A percentile compares a stretch with the other conserved stretches of the same genome.
Conservation (phyloP, 768 basidiomycete species). For the Boletus barrowsii region DNA sequence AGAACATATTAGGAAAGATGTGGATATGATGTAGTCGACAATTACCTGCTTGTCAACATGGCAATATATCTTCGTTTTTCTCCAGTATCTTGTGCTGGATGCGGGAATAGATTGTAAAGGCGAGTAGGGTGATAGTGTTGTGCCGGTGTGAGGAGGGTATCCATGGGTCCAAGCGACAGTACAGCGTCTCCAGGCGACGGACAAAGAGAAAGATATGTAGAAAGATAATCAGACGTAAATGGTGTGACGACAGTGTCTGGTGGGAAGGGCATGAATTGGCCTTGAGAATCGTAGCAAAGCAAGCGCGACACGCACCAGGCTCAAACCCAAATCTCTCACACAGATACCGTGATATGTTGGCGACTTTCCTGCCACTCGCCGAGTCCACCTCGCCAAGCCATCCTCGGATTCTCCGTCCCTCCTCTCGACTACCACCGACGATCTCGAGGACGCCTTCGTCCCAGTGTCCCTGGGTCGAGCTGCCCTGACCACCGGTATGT, state of each 20-base stretch:
- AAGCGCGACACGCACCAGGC: conserved; percentile 44
- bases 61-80: conserved; percentile 76
- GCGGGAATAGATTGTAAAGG: conserved; percentile 71
- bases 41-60: conserved; percentile 67
- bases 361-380: conserved; percentile 59
- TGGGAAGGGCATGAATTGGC: background rate
- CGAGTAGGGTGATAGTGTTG: conserved; percentile 73
- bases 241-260: conserved; percentile 69
- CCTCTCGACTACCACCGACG: conserved; percentile 72
- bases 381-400: conserved; percentile 84
- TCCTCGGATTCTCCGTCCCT: conserved; percentile 65
- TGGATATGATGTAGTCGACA: background rate
- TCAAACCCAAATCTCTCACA: conserved; percentile 82
- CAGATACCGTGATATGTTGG: conserved; percentile 69
- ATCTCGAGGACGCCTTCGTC: conserved; percentile 77
- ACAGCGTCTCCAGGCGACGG: conserved; percentile 74
- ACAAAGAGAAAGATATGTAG: conserved; percentile 72
- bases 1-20: conserved; percentile 1
- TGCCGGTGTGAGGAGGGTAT: conserved; percentile 71
- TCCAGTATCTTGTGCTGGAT: conserved; percentile 73
- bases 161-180: conserved; percentile 79
- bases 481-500: conserved; percentile 35
- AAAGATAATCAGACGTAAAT: conserved; percentile 76
- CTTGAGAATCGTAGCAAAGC: too few species aligned
- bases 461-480: conserved; percentile 55